Conservation (phyloP, 768 basidiomycete species). For the Psilocybe cubensis region DNA sequence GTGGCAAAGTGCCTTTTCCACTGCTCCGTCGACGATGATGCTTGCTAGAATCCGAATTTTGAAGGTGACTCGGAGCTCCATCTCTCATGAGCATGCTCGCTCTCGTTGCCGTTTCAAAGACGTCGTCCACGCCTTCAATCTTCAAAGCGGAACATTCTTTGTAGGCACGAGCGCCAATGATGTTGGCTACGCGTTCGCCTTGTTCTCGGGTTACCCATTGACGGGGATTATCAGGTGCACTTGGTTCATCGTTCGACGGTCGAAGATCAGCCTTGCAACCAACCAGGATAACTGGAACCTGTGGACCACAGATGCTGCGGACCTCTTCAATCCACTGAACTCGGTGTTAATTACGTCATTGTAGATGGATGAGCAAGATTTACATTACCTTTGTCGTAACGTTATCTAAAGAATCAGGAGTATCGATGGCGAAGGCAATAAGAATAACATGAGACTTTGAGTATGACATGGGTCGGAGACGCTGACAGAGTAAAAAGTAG, state of each 20-base stretch:
- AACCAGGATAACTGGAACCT: constrained; percentile 92
- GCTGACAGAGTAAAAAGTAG: constrained; percentile 43
- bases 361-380: constrained; percentile 7
- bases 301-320: constrained; percentile 90
- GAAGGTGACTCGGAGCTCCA: constrained; percentile 58
- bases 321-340: constrained; percentile 98
- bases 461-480: constrained; percentile 95
- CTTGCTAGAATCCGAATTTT: constrained; percentile 37
- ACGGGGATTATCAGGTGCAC: constrained; percentile 45
- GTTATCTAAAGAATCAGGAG: constrained; percentile 96
- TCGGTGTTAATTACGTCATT: constrained; percentile 17
- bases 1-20: constrained; percentile 42
- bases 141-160: constrained; percentile 93
- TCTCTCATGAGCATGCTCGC: constrained; percentile 97
- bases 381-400: constrained; percentile 81
- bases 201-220: constrained; percentile 74
- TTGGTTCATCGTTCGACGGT: constrained; percentile 52
- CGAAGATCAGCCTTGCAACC: constrained; percentile 96
- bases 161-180: constrained; percentile 91
- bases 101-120: constrained; percentile 96
- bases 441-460: constrained; percentile 99
- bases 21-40: constrained; percentile 62
- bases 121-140: constrained; percentile 93
- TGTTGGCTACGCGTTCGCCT: constrained; percentile 80
- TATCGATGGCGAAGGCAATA: constrained; percentile 96